Evolutionary conservation across 306 rosid genomes (phyloP).

Genomic region (Dalbergia cochinchinensis): DNA sequence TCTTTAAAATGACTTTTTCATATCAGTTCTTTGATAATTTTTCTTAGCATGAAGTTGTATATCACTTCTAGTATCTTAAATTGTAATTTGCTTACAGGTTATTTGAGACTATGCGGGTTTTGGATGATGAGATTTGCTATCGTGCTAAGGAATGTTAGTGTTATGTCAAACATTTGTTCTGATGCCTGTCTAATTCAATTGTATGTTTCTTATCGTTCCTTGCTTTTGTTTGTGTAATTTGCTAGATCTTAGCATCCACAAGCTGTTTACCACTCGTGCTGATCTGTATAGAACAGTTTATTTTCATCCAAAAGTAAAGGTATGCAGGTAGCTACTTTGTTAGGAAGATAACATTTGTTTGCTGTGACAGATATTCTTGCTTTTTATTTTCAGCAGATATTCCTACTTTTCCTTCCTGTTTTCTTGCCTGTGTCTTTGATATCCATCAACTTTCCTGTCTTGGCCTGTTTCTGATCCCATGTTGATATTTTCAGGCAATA

Average conservation of each 20-base stretch:
- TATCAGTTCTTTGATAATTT: not conserved
- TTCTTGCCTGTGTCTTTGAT: not conserved
- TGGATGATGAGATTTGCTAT: slow-evolving; percentile 94
- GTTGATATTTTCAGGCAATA: slow-evolving; percentile 68
- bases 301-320: slow-evolving; percentile 95
- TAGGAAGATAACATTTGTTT: slow-evolving; percentile 24
- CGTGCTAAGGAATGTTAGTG: slow-evolving; percentile 87
- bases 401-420: not conserved
- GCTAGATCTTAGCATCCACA: slow-evolving; percentile 87
- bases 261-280: slow-evolving; percentile 90
- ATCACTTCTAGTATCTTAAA: slow-evolving; percentile 36
- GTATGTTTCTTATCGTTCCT: slow-evolving; percentile 31
- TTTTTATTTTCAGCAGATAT: slow-evolving; percentile 1
- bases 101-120: slow-evolving; percentile 88
- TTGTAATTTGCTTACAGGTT: slow-evolving; percentile 62
- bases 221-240: slow-evolving; percentile 49
- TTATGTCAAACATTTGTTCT: slow-evolving; percentile 33
- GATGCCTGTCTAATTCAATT: slow-evolving; percentile 30
- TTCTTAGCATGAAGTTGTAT: slow-evolving; percentile 27
- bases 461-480: slow-evolving; percentile 39
- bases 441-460: not conserved
- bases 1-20: slow-evolving; percentile 37
- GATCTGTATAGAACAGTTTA: slow-evolving; percentile 93
- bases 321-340: slow-evolving; percentile 39
- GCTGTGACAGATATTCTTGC: slow-evolving; percentile 27